These are phyloP conservation scores for Pichia cephalocereana DNA, from an alignment of 805 yeast genomes.

Conservation along the genomic window DNA sequence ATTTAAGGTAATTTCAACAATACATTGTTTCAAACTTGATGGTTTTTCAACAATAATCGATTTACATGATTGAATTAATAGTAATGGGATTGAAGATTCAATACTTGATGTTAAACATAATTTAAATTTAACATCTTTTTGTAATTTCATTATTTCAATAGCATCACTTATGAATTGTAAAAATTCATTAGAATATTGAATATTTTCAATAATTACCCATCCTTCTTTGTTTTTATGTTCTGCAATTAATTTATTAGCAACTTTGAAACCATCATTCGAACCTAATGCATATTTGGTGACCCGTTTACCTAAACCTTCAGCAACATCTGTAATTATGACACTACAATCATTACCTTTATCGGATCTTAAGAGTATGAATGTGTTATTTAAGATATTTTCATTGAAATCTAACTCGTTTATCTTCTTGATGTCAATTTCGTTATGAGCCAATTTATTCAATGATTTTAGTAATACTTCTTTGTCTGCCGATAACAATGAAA, in stretches of 20 bases:
- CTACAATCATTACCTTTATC: slow-evolving; percentile 63
- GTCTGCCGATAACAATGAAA: slow-evolving; percentile 38
- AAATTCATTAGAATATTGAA: slow-evolving; percentile 67
- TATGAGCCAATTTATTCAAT: slow-evolving; percentile 13
- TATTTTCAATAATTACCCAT: slow-evolving; percentile 76
- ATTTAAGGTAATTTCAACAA: slow-evolving; percentile 21
- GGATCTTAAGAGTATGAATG: slow-evolving; percentile 46
- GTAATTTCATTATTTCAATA: slow-evolving; percentile 24
- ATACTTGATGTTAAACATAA: slow-evolving; percentile 59
- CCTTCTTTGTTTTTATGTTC: slow-evolving; percentile 38
- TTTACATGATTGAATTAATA: slow-evolving; percentile 45
- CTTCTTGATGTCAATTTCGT: not conserved
- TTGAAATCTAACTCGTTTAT: slow-evolving; percentile 13
- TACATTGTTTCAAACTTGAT: slow-evolving; percentile 45
- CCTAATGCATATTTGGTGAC: slow-evolving; percentile 60
- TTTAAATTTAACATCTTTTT: slow-evolving; percentile 32
- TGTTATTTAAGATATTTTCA: slow-evolving; percentile 16
- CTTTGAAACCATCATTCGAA: slow-evolving; percentile 50
- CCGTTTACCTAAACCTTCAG: slow-evolving; percentile 22
- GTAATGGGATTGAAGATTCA: slow-evolving; percentile 39
- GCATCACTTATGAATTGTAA: slow-evolving; percentile 42
- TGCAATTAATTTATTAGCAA: slow-evolving; percentile 47
- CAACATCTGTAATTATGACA: slow-evolving; percentile 37
- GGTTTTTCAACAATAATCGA: slow-evolving; percentile 54
- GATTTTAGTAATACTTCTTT: slow-evolving; percentile 31